Percentiles rank a stretch among this genome's conserved stretches.
Conservation (phyloP, 1,139 yeast genomes). For the Yamadazyma siamensis region DNA sequence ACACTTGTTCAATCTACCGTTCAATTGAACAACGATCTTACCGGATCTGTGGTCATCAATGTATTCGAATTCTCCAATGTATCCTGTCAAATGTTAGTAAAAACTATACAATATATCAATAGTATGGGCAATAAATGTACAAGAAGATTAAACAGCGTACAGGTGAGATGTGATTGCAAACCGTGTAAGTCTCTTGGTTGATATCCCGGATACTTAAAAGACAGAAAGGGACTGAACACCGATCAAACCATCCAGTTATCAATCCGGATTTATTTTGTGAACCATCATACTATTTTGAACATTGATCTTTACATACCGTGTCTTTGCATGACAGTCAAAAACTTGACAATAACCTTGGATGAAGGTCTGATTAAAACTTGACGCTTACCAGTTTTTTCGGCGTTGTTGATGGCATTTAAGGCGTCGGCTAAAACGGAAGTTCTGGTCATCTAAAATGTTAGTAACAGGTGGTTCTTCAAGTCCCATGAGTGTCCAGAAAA, state of each 20-base stretch:
- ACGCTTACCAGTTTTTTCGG: conserved; percentile 99
- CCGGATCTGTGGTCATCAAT: conserved; percentile 99
- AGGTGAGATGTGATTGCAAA: conserved; percentile 20
- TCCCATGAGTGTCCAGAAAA: conserved; percentile 15
- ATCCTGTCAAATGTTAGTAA: conserved; percentile 24
- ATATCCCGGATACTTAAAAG: conserved; percentile 96
- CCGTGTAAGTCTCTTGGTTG: conserved; percentile 76
- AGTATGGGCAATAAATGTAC: conserved; percentile 51
- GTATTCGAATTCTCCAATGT: conserved; percentile 98
- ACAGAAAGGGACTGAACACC: conserved; percentile 90
- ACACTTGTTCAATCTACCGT: conserved; percentile 98
- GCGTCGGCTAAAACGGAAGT: conserved; percentile 99
- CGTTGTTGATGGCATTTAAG: conserved; percentile 96
- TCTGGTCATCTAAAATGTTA: conserved; percentile 97
- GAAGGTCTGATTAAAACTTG: conserved; percentile 99
- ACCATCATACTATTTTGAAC: conserved; percentile 1
- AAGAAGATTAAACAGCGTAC: conserved; percentile 70
- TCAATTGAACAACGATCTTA: conserved; percentile 92
- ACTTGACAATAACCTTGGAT: conserved; percentile 96
- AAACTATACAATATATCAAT: neutral
- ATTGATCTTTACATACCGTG: conserved; percentile 52
- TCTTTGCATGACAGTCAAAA: conserved; percentile 95
- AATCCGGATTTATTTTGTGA: conserved; percentile 75
- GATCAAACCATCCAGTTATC: conserved; percentile 97
- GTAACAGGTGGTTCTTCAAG: conserved; percentile 8